These are phyloP conservation scores for Citrus maxima DNA, from an alignment of 345 rosid species.

Conservation along the genomic window DNA sequence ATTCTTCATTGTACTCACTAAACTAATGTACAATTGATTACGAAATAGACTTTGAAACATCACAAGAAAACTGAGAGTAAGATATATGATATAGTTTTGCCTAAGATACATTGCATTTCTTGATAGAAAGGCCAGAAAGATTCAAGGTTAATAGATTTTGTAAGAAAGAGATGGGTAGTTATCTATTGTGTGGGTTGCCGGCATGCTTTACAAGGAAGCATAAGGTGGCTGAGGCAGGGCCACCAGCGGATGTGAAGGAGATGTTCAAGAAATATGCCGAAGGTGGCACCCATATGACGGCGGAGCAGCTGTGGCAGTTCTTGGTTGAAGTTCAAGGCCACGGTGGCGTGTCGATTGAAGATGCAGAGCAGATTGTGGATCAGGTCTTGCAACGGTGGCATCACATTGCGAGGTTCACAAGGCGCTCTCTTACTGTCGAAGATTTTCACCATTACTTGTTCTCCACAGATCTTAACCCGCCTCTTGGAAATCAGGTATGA, in stretches of 20 bases:
- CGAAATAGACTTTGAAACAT: not conserved
- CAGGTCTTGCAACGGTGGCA: slow-evolving; percentile 56
- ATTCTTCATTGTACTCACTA: not conserved
- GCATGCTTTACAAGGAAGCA: slow-evolving; percentile 59
- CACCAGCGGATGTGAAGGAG: slow-evolving; percentile 58
- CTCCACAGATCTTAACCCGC: slow-evolving; percentile 63
- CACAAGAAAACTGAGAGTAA: no score
- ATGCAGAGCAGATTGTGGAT: slow-evolving; percentile 56
- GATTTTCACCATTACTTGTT: slow-evolving; percentile 61
- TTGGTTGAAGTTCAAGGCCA: slow-evolving; percentile 47
- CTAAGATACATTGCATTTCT: not conserved
- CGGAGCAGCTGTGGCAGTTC: slow-evolving; percentile 61
- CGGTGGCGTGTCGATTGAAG: slow-evolving; percentile 26
- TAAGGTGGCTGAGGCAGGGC: slow-evolving; percentile 53
- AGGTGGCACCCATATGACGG: slow-evolving; percentile 53
- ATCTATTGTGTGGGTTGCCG: slow-evolving; percentile 58
- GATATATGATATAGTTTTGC: not conserved
- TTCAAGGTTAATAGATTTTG: not conserved
- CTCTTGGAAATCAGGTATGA: slow-evolving; percentile 43
- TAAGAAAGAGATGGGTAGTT: slow-evolving; percentile 45
- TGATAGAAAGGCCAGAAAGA: not conserved
- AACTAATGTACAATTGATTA: not conserved
- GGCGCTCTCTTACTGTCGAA: slow-evolving; percentile 58
- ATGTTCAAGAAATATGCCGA: slow-evolving; percentile 52
- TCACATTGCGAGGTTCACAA: slow-evolving; percentile 57